phyloP scores from a whole-genome alignment of 1,284 basidiomycete genomes.

The Meira miltonrushii region DNA sequence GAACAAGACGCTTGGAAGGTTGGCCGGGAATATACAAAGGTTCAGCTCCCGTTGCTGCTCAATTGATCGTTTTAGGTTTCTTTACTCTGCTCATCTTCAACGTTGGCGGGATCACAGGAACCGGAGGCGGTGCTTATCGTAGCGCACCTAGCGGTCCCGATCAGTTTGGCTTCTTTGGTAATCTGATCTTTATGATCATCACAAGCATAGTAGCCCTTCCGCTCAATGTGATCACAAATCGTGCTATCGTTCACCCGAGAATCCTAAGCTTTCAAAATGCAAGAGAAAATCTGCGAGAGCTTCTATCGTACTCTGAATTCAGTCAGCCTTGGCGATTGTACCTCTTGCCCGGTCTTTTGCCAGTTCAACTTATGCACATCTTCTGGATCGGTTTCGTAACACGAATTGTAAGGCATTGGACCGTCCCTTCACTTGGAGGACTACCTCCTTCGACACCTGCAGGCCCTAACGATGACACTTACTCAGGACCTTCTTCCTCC shows the following conservation, averaged over 20 bases:
- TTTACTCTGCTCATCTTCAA: slow-evolving; percentile 37
- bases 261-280: slow-evolving; percentile 26
- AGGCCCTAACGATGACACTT: slow-evolving; percentile 27
- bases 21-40: slow-evolving; percentile 48
- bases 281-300: slow-evolving; percentile 30
- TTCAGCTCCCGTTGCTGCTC: slow-evolving; percentile 14
- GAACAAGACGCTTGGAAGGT: slow-evolving; percentile 45
- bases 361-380: slow-evolving; percentile 35
- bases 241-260: slow-evolving; percentile 44
- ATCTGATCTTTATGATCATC: slow-evolving; percentile 38
- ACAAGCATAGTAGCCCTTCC: slow-evolving; percentile 35
- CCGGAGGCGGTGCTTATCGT: slow-evolving; percentile 33
- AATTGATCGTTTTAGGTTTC: slow-evolving; percentile 20
- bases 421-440: slow-evolving; percentile 35
- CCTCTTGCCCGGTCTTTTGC: slow-evolving; percentile 37
- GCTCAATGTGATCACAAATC: slow-evolving; percentile 38
- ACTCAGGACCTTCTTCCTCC: slow-evolving; percentile 31
- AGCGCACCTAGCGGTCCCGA: slow-evolving; percentile 37
- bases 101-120: slow-evolving; percentile 14
- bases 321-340: slow-evolving; percentile 46
- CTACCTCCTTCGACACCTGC: slow-evolving; percentile 25
- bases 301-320: slow-evolving; percentile 39
- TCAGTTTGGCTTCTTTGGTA: slow-evolving; percentile 38
- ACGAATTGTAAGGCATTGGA: slow-evolving; percentile 33
- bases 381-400: slow-evolving; percentile 37